These are phyloP conservation scores for Sclerotinia spermophila DNA, from an alignment of 2,329 filamentous ascomycete species.

Conservation along the genomic window DNA sequence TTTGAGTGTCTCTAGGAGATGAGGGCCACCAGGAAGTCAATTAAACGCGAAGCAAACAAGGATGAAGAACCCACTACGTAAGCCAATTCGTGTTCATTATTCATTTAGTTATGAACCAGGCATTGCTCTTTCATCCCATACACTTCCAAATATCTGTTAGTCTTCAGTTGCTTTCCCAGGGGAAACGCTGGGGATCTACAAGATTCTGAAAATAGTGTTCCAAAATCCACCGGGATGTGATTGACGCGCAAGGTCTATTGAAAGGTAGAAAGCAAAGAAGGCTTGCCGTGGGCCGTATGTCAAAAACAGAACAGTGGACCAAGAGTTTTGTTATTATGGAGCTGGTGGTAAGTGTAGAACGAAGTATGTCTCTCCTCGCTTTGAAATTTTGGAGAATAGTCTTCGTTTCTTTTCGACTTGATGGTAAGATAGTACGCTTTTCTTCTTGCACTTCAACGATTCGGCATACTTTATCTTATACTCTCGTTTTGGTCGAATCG, in stretches of 20 bases:
- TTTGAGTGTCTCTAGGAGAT: constrained; percentile 11
- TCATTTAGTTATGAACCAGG: constrained; percentile 5
- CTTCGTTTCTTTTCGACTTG: background rate
- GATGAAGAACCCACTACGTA: constrained; percentile 13
- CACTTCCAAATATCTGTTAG: background rate
- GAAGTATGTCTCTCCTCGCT: constrained; percentile 7
- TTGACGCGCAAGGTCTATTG: background rate
- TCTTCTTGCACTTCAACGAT: background rate
- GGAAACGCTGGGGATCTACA: background rate
- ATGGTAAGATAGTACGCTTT: background rate
- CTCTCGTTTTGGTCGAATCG: constrained; percentile 16
- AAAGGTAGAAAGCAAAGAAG: background rate
- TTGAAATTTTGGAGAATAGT: background rate
- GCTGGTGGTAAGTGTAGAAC: background rate
- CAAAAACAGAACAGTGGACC: constrained; percentile 13
- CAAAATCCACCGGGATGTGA: background rate
- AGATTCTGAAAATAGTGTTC: background rate
- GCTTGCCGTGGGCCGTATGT: background rate
- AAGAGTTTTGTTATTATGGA: constrained; percentile 12
- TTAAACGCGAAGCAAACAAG: constrained; percentile 15
- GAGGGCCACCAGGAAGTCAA: background rate
- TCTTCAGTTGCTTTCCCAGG: background rate
- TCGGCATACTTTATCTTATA: constrained; percentile 13
- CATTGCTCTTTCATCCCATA: background rate
- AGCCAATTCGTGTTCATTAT: constrained; percentile 18